phyloP scores from a whole-genome alignment of 805 yeast genomes.

The Kazachstania bromeliacearum region DNA sequence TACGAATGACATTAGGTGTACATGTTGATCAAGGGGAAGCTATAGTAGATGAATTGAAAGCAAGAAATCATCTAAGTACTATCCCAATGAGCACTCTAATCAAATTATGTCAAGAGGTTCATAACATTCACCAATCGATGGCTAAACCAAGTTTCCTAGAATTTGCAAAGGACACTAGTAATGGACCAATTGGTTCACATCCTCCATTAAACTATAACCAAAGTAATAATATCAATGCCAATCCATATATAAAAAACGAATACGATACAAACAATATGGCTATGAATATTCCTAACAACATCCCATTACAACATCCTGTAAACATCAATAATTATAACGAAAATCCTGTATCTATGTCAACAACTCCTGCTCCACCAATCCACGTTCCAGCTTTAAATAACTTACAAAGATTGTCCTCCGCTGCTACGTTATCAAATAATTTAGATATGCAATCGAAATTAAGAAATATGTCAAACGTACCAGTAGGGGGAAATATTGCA shows the following conservation, averaged over 20 bases:
- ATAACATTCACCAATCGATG: constrained; percentile 3
- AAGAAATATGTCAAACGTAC: constrained; percentile 1
- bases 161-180: not conserved
- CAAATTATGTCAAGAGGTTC: constrained; percentile 6
- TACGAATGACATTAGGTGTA: constrained; percentile 21
- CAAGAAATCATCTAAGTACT: constrained; percentile 12
- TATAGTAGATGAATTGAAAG: constrained; percentile 14
- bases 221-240: not conserved
- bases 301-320: too few species aligned
- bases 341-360: too few species aligned
- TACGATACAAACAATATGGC: not conserved
- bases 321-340: too few species aligned
- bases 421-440: constrained; percentile 11
- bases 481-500: too few species aligned
- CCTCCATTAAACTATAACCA: not conserved
- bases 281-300: not conserved
- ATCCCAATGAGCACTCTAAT: constrained; percentile 9
- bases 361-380: constrained; percentile 1
- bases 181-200: not conserved
- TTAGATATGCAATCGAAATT: constrained; percentile 6
- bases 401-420: constrained; percentile 14
- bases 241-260: too few species aligned
- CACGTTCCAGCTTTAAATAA: constrained; percentile 7
- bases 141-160: constrained; percentile 3
- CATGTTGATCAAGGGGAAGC: constrained; percentile 15